Base-by-base conservation (phyloP, 345 rosid genomes). In the Populus simonii region DNA sequence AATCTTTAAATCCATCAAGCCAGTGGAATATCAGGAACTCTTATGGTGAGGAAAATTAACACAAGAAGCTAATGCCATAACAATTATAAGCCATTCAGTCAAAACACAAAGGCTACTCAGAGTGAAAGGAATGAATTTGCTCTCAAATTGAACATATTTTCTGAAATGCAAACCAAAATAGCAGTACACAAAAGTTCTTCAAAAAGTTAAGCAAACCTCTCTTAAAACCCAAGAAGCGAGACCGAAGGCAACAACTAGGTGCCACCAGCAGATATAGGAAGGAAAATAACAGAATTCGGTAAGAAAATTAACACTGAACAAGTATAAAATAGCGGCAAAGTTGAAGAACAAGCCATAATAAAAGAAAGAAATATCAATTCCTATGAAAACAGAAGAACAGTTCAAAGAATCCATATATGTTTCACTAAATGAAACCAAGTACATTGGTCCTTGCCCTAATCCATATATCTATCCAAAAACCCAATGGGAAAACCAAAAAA, bases 121-220 rank as follows among this genome's bases (percentile, higher is more conserved):
- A 55, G 6, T 59, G 38, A 36, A 73, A 10, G 18, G 11, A 13
- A 61, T 38, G 3, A 23, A 57, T 29, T 53, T 55, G 10, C 2
- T 6, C 7, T 25, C 23, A 68, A 66, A 66, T 22, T 23, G 23
- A 8, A 39, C 2, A 61, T 38, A 35, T 53, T 23, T n/a, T 72
- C 15, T 49, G 29, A 73, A 39, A 61, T n/a, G 15, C 36, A 6
- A 38, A 27, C 59, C 8, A 27, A 39, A 31, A 31, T 20, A 36
- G 45, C 15, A 66, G 43, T 13, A 67, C 10, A 18, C 35, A 62
- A 62, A 23, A 57, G 22, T 62, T 39, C 27, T 66, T 33, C 9
- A n/a, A 66, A n/a, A 69, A 38, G 67, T 68, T 41, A 57, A 59
- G 38, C 69, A 70, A 62, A 43, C 74, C 39, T 38, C 49, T 20